Conservation (phyloP, 2,329 filamentous ascomycete species). For the Xylariaceae sp. region DNA sequence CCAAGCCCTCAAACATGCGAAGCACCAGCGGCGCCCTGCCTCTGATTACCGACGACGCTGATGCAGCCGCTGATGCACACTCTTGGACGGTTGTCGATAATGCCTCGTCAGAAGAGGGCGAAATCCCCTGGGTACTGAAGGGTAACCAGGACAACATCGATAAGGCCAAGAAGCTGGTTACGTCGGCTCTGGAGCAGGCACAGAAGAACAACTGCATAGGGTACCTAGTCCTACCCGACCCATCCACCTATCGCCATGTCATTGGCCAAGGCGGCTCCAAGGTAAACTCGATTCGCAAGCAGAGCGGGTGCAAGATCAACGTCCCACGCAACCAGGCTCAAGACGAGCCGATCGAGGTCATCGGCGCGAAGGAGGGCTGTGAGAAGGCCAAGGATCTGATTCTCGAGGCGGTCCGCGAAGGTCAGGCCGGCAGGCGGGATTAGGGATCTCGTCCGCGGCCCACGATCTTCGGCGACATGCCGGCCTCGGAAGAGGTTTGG, state of each 20-base stretch:
- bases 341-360: slow-evolving; percentile 83
- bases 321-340: slow-evolving; percentile 73
- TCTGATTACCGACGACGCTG: slow-evolving; percentile 84
- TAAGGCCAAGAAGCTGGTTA: slow-evolving; percentile 71
- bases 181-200: slow-evolving; percentile 65
- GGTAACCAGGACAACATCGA: slow-evolving; percentile 71
- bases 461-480: background rate
- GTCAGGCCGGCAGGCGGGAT: slow-evolving; percentile 26
- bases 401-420: slow-evolving; percentile 68
- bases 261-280: slow-evolving; percentile 84
- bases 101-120: slow-evolving; percentile 53
- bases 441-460: slow-evolving; percentile 14
- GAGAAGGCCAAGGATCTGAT: slow-evolving; percentile 87
- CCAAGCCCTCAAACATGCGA: slow-evolving; percentile 43
- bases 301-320: slow-evolving; percentile 89
- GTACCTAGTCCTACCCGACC: slow-evolving; percentile 84
- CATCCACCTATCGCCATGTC: slow-evolving; percentile 80
- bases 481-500: background rate
- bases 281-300: slow-evolving; percentile 86
- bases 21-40: slow-evolving; percentile 61
- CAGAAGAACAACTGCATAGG: slow-evolving; percentile 66
- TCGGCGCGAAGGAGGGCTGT: slow-evolving; percentile 69
- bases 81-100: slow-evolving; percentile 76
- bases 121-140: slow-evolving; percentile 84
- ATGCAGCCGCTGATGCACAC: slow-evolving; percentile 57